A percentile compares a stretch with the other conserved stretches of the same genome.
These are phyloP conservation scores for Fragilariopsis cylindrus DNA, from an alignment of 108 stramenopile species.

Conservation along the genomic window DNA sequence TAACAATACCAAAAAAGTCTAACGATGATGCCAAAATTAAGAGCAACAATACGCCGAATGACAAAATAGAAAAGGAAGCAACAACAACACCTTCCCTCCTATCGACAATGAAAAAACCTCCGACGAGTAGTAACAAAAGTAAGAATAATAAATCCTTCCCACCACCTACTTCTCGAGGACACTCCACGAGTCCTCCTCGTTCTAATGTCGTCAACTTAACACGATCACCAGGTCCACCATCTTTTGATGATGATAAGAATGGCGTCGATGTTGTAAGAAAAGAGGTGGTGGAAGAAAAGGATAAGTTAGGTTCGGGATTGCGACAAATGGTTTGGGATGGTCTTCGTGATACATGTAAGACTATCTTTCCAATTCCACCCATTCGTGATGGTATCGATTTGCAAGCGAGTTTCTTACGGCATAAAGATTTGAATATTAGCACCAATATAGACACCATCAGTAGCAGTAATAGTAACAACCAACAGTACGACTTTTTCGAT, in stretches of 20 bases:
- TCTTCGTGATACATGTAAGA: constrained; percentile 5
- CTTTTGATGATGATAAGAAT: background rate
- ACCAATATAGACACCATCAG: background rate
- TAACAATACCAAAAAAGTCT: constrained; percentile 5
- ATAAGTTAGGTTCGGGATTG: constrained; percentile 4
- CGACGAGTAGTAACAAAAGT: background rate
- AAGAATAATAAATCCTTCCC: background rate
- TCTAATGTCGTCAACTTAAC: background rate
- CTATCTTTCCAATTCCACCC: background rate
- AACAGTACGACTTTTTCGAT: constrained; percentile 44
- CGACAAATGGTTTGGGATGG: constrained; percentile 13
- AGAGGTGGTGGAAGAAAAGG: background rate
- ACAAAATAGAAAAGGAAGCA: background rate
- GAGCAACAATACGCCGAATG: background rate
- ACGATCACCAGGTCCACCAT: background rate
- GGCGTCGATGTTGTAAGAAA: background rate
- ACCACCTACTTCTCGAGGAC: background rate
- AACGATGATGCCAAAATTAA: background rate
- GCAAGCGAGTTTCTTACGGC: constrained; percentile 15
- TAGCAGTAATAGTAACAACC: constrained; percentile 5
- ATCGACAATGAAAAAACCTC: constrained; percentile 13
- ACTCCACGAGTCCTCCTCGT: background rate
- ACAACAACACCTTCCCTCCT: background rate
- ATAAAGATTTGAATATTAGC: constrained; percentile 8
- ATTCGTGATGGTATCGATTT: constrained; percentile 8